phyloP scores from a whole-genome alignment of 495 filamentous ascomycete genomes.

The Penicillium desertorum region DNA sequence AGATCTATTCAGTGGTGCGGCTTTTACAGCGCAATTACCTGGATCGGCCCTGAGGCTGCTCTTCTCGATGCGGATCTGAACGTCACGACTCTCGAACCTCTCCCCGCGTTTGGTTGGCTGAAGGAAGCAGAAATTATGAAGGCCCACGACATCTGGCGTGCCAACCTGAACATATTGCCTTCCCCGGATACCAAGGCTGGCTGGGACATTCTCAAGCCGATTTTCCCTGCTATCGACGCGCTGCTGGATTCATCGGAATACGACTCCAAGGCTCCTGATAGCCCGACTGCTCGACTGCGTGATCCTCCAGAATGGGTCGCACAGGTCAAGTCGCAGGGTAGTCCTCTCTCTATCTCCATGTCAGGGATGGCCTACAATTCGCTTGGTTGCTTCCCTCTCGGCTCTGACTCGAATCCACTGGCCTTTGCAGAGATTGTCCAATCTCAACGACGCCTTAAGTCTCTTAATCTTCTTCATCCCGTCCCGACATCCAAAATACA shows the following conservation, averaged over 20 bases:
- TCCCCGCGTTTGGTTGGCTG: constrained; percentile 58
- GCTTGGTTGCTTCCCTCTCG: constrained; percentile 60
- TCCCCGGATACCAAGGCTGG: constrained; percentile 17
- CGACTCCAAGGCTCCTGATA: constrained; percentile 10
- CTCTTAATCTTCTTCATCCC: constrained; percentile 47
- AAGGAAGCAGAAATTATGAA: constrained; percentile 54
- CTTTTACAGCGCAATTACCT: constrained; percentile 56
- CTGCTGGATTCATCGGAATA: constrained; percentile 31
- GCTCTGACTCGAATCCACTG: constrained; percentile 42
- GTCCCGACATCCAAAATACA: constrained; percentile 39
- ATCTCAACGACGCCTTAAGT: constrained; percentile 49
- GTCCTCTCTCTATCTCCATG: constrained; percentile 52
- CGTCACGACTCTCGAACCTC: constrained; percentile 40
- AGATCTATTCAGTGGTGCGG: constrained; percentile 55
- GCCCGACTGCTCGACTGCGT: constrained; percentile 21
- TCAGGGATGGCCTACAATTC: constrained; percentile 43
- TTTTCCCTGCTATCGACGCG: constrained; percentile 31
- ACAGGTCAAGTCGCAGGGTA: constrained; percentile 38
- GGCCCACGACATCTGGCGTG: constrained; percentile 51
- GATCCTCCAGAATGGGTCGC: constrained; percentile 45
- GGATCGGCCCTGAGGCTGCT: constrained; percentile 48
- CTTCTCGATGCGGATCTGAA: constrained; percentile 41
- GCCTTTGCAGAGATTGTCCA: constrained; percentile 52
- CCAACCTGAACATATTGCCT: constrained; percentile 38
- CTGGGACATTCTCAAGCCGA: constrained; percentile 30